Conservation (phyloP, 208 protist species). For the Vickermania ingenoplastis region DNA sequence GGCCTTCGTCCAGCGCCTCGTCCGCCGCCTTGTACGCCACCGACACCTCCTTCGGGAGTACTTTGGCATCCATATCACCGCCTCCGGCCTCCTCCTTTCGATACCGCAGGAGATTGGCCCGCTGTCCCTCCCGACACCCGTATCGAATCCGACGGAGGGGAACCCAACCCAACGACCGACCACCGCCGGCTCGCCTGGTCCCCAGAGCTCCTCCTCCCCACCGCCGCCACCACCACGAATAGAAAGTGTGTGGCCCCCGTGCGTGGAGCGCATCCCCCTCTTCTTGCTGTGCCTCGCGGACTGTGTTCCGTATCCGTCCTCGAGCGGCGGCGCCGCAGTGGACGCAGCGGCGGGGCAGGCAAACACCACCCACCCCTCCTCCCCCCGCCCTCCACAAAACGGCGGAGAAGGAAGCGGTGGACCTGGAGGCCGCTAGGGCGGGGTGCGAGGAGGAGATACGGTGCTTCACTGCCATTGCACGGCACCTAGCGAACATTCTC, state of each 20-base stretch:
- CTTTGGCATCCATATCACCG: constrained; percentile 29
- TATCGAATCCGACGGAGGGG: too few species aligned
- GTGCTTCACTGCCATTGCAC: constrained; percentile 63
- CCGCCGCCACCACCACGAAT: too few species aligned
- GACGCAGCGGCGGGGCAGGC: not conserved
- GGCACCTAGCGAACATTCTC: constrained; percentile 54
- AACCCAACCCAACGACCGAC: too few species aligned
- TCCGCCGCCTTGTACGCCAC: constrained; percentile 41
- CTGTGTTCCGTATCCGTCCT: constrained; percentile 54
- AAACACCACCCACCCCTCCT: not conserved
- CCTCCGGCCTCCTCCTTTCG: not conserved
- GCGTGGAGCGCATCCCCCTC: not conserved
- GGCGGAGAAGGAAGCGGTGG: too few species aligned
- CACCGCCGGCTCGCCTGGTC: too few species aligned
- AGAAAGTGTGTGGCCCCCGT: not conserved
- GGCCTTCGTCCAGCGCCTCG: constrained; percentile 32
- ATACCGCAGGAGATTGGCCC: not conserved
- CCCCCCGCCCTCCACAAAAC: not conserved
- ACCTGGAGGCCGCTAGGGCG: constrained; percentile 5
- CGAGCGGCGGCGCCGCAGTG: constrained; percentile 49
- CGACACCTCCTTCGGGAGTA: constrained; percentile 74
- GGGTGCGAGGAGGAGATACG: constrained; percentile 31
- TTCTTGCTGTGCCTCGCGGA: not conserved
- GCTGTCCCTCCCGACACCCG: too few species aligned
- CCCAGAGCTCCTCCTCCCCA: too few species aligned